Evolutionary conservation across 192 early-diverging fungal species (phyloP), one percentile per base, ranked within the genome.

Genomic region (Rhizoclosmatium sp.): DNA sequence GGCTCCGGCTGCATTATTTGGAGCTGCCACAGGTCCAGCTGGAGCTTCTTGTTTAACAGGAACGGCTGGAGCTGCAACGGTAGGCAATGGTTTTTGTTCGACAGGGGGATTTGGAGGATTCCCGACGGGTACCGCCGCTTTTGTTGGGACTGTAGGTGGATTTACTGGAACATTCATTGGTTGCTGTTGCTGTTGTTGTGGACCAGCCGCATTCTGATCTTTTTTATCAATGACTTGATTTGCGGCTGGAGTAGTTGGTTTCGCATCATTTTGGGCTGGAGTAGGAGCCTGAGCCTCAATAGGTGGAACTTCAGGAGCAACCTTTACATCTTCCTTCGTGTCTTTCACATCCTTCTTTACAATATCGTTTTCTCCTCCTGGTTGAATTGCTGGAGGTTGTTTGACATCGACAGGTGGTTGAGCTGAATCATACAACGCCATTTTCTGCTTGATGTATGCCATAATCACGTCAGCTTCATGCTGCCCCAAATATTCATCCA

Each of bases 361-460:
- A 9, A 59, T 14, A 1, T 46, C 44, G 14, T 49, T 49, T 9
- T 16, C 51, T 21, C 21, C 19, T 47, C 0, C 48, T 21, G 10
- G 48, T 7, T 16, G 12, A 10, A 23, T 12, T 19, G 5, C 1
- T 46, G 66, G 66, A 16, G 39, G 66, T 47, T 42, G 42, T 68
- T 68, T 68, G 21, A 10, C 62, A 14, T 19, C 67, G 42, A 69
- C 67, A 42, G 69, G 3, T 23, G 51, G 21, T 5, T 16, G 19
- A 4, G 21, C 23, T n/a, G 51, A 4, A 19, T 71, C 21, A 39
- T 75, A 75, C 21, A 59, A 41, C 42, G 59, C 59, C 19, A 75
- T 42, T 47, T 75, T 75, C 16, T 62, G 23, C 61, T 62, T 44
- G 48, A 75, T 75, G 72, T 62, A 75, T 16, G 7, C n/a, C 59